Percentiles rank a stretch among this genome's conserved stretches.
phyloP scores from a whole-genome alignment of 2,329 filamentous ascomycete genomes.

The Madurella fahalii region DNA sequence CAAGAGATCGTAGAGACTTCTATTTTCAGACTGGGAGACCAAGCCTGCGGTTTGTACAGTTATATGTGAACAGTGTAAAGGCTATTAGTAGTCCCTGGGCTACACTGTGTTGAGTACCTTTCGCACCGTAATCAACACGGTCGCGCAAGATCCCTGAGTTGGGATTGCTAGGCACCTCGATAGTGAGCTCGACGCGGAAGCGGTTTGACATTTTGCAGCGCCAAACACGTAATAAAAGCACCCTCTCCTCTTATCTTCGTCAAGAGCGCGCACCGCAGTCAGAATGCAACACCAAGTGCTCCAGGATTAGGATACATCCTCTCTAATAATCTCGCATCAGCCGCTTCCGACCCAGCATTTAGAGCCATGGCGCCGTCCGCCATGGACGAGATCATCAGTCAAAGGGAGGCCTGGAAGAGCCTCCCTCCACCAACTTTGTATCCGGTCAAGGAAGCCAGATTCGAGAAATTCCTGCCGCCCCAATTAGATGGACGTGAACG shows the following conservation, averaged over 20 bases:
- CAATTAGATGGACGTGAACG: constrained; percentile 66
- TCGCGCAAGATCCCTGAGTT: too few relatives aligned
- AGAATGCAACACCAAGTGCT: constrained; percentile 1
- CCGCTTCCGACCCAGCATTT: not conserved
- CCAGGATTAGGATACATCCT: not conserved
- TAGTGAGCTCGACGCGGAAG: too few relatives aligned
- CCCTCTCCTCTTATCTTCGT: too few relatives aligned
- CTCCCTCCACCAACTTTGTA: constrained; percentile 54
- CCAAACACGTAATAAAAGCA: not conserved
- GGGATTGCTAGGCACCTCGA: too few relatives aligned
- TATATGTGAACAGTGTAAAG: too few relatives aligned
- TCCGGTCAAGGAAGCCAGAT: constrained; percentile 58
- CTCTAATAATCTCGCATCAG: not conserved
- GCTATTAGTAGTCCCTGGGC: too few relatives aligned
- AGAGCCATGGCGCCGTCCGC: constrained; percentile 51
- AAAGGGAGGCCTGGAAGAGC: constrained; percentile 41
- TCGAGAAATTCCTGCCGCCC: constrained; percentile 51
- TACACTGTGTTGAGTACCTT: too few relatives aligned
- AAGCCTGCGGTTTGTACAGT: too few relatives aligned
- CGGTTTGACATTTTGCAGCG: not conserved
- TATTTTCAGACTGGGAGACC: too few relatives aligned
- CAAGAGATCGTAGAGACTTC: too few relatives aligned
- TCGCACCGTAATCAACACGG: too few relatives aligned
- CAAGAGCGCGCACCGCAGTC: too few relatives aligned
- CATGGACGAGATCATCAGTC: constrained; percentile 40